Evolutionary conservation across 1,284 basidiomycete genomes (phyloP), one percentile per base, ranked within the genome.

Genomic region (Naganishia liquefaciens): DNA sequence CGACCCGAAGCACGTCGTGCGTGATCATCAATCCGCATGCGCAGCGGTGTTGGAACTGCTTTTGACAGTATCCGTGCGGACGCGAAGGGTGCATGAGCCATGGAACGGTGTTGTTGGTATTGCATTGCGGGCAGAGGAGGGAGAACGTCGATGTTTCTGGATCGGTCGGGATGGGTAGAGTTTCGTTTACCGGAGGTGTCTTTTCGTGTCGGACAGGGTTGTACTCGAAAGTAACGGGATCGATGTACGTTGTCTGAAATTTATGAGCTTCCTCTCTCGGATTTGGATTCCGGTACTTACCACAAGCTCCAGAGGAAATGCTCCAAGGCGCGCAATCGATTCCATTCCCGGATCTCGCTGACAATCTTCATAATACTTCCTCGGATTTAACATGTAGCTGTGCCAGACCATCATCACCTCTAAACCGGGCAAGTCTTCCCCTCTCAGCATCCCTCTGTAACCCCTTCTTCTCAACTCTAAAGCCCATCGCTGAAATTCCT

Each of bases 351-450:
- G 43, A 43, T 64, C 46, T 23, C 68, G 62, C 27, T 40, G 40
- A 43, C 65, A 61, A 68, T 67, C 66, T 33, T 67, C 66, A 27
- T 42, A 50, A 44, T 64, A 67, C 62, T 57, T 43, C 50, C 66
- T 54, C 23, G 75, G 75, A 65, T 73, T 73, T 63, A 76, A 69
- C 58, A 73, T 69, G 63, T 75, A 74, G 2, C 71, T 66, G 66
- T 75, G 74, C 75, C 75, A 76, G 53, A 70, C 67, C 72, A 75
- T 73, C 44, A 76, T 62, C 3, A 75, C 69, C 1, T 58, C 62
- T 43, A 75, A 55, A 2, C 67, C 62, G 3, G 72, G 72, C 23
- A 73, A 63, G 57, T 30, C 50, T 13, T 60, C 28, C 37, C 44
- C 55, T 28, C 42, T 25, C 27, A 39, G 43, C 28, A 10, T 21